Evolutionary conservation across 331 rosid species (phyloP).

Genomic region (Arachis monticola): DNA sequence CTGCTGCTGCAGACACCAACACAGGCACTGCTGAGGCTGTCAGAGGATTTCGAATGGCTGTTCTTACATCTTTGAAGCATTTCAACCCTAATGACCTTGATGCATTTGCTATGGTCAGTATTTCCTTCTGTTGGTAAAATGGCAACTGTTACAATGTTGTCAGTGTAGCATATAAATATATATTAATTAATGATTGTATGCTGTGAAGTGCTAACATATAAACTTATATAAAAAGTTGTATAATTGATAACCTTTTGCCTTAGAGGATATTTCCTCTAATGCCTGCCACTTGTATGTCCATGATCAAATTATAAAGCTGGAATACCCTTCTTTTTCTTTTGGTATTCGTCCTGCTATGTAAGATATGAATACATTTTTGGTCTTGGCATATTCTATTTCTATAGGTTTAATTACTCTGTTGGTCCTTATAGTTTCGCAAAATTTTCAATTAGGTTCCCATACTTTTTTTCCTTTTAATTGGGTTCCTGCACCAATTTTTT

Average conservation of each 20-base stretch:
- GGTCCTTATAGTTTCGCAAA: too few relatives aligned
- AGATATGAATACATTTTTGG: neutral
- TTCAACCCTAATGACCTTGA: constrained; percentile 92
- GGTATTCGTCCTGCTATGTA: neutral
- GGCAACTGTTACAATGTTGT: constrained; percentile 3
- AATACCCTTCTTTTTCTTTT: neutral
- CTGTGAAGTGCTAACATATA: constrained; percentile 13
- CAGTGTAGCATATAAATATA: constrained; percentile 10
- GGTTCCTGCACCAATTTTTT: too few relatives aligned
- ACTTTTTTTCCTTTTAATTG: too few relatives aligned
- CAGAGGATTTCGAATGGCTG: constrained; percentile 97
- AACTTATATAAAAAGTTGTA: neutral
- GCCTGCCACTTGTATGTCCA: too few relatives aligned
- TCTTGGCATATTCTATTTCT: constrained; percentile 34
- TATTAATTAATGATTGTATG: constrained; percentile 17
- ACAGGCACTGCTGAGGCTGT: constrained; percentile 83
- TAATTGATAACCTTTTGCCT: too few relatives aligned
- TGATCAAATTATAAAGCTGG: too few relatives aligned
- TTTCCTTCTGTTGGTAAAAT: constrained; percentile 35
- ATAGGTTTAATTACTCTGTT: too few relatives aligned
- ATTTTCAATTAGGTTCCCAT: too few relatives aligned
- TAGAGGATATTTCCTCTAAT: too few relatives aligned
- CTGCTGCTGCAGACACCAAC: constrained; percentile 88
- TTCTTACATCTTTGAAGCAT: constrained; percentile 96
- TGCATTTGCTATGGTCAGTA: constrained; percentile 95